Conservation (phyloP, 805 yeast species). For the Debaryomyces hansenii region DNA sequence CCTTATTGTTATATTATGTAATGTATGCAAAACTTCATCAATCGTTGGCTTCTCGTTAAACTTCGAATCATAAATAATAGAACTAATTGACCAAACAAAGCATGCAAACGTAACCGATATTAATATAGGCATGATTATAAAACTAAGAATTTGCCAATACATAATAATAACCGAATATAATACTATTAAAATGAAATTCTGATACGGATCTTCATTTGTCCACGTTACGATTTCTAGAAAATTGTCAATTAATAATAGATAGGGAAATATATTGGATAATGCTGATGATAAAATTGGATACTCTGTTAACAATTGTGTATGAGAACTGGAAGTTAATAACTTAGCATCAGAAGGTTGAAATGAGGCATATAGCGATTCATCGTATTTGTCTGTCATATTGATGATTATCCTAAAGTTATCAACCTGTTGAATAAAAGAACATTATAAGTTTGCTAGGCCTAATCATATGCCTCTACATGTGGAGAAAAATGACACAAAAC, state of each 20-base stretch:
- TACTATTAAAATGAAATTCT: slow-evolving; percentile 43
- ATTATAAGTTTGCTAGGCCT: too few relatives aligned
- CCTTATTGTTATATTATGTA: slow-evolving; percentile 47
- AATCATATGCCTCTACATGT: background rate
- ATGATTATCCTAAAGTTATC: background rate
- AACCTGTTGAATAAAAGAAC: too few relatives aligned
- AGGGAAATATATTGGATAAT: slow-evolving; percentile 48
- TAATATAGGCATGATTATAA: slow-evolving; percentile 40
- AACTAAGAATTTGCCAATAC: slow-evolving; percentile 42
- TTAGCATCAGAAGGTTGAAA: slow-evolving; percentile 42
- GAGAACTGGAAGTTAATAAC: slow-evolving; percentile 27
- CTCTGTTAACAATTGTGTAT: slow-evolving; percentile 35
- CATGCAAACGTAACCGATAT: slow-evolving; percentile 37
- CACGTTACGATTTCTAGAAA: slow-evolving; percentile 49
- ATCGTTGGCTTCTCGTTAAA: slow-evolving; percentile 50
- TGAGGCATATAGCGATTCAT: slow-evolving; percentile 17
- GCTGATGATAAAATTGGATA: slow-evolving; percentile 49
- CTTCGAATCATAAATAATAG: slow-evolving; percentile 41
- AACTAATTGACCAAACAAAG: slow-evolving; percentile 45
- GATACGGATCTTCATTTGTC: slow-evolving; percentile 53
- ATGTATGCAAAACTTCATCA: slow-evolving; percentile 50
- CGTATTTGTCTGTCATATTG: slow-evolving; percentile 1
- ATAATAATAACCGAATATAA: slow-evolving; percentile 37
- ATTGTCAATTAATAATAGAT: slow-evolving; percentile 44
- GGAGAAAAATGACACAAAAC: background rate